Evolutionary conservation across 441 rosid genomes (phyloP).

Genomic region (Breynia disticha): DNA sequence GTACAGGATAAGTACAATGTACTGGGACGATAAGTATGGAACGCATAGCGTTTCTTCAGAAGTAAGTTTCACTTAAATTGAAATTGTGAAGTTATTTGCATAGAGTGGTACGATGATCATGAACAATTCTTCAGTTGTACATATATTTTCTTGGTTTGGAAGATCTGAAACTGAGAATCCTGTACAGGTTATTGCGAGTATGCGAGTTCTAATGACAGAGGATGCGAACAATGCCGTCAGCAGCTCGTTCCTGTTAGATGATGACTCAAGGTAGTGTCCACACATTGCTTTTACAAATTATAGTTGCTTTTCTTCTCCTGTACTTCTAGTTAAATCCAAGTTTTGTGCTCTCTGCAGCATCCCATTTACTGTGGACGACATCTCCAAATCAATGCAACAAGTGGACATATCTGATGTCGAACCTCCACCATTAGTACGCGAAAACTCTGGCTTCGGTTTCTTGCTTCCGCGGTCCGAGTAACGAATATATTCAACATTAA

Average conservation of each 20-base stretch:
- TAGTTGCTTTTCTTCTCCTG: not conserved
- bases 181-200: conserved; percentile 69
- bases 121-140: not conserved
- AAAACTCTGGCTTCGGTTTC: conserved; percentile 82
- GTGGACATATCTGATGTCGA: conserved; percentile 80
- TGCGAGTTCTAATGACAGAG: conserved; percentile 94
- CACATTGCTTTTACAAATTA: not conserved
- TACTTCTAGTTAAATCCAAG: conserved; percentile 18
- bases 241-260: conserved; percentile 86
- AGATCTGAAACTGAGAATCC: conserved; percentile 9
- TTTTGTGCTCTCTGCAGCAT: conserved; percentile 41
- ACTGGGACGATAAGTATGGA: conserved; percentile 97
- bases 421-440: conserved; percentile 72
- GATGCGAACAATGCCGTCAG: conserved; percentile 87
- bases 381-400: conserved; percentile 85
- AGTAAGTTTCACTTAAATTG: conserved; percentile 33
- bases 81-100: conserved; percentile 3
- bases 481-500: conserved; percentile 21
- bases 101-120: not conserved
- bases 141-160: not conserved
- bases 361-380: conserved; percentile 89
- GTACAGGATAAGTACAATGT: conserved; percentile 94
- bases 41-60: conserved; percentile 91
- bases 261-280: conserved; percentile 67
- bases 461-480: conserved; percentile 68